Base-by-base conservation (phyloP, 306 rosid species). In the Dalbergia oliveri region DNA sequence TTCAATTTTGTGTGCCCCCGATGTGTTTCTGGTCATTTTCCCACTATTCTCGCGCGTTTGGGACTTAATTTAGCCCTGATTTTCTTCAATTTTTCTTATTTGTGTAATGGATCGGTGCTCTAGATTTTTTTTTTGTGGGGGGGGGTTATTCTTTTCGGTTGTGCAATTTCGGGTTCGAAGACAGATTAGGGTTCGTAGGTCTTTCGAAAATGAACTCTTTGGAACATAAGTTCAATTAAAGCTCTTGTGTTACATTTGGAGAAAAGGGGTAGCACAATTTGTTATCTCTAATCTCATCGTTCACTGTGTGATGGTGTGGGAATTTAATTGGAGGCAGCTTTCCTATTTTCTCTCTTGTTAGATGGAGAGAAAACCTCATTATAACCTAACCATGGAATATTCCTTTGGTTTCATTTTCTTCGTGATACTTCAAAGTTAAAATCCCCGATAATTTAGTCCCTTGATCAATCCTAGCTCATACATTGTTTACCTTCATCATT, bases 181-280 rank as follows among this genome's bases (percentile, higher is more conserved):
- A 69, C 16, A 8, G 14, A 70, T 67, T 86, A 72, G 87, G 87
- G 89, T 79, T 83, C 72, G 5, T 67, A 66, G 9, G 61, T 80
- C 37, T 79, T 59, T 15, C 35, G 23, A 77, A 65, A 61, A 9
- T 19, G 7, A 11, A n/a, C 8, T 15, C 4, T 37, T 64, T 69
- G 16, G 71, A 79, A 37, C 6, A 41, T 69, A 0, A 14, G 69
- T 54, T 4, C 14, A 21, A 47, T 74, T 56, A 5, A 56, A 63
- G 65, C 3, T 64, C 68, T 56, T 34, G 41, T 49, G 16, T 54
- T 66, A 23, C 59, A 39, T 67, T 54, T 67, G 39, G 49, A 26
- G 37, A 68, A 57, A 47, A 23, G 41, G 65, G 37, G 57, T 37
- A 15, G 68, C 45, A 8, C 1, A 5, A 47, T 76, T 35, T 41